Evolutionary conservation across 345 rosid species (phyloP).

Genomic region (Psidium guajava): DNA sequence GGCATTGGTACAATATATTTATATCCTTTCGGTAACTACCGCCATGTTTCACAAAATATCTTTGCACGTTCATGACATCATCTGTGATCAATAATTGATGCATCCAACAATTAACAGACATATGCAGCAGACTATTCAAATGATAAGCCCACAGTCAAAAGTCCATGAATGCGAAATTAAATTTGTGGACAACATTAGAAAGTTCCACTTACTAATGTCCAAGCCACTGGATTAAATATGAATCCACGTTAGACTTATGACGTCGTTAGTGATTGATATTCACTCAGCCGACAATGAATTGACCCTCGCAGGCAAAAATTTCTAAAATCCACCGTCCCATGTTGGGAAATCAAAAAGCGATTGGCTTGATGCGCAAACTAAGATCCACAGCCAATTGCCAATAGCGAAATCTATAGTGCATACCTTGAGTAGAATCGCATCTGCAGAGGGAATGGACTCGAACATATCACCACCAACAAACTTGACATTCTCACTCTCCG

Average conservation of each 20-base stretch:
- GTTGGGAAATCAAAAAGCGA: background rate
- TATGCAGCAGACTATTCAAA: background rate
- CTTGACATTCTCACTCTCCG: constrained; percentile 11
- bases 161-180: background rate
- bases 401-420: background rate
- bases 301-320: background rate
- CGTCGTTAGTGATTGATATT: background rate
- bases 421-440: constrained; percentile 33
- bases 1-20: fast-evolving
- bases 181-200: background rate
- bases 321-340: background rate
- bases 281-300: background rate
- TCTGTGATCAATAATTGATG: background rate
- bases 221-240: background rate
- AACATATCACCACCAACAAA: constrained; percentile 39
- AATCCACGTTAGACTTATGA: background rate
- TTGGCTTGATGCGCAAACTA: background rate
- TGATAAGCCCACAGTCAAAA: background rate
- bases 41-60: fast-evolving
- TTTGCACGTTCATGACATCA: background rate
- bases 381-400: background rate
- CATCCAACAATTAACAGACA: background rate
- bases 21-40: fast-evolving
- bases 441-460: constrained; percentile 26
- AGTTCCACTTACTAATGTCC: background rate